Evolutionary conservation across 352 stramenopile species (phyloP).

Genomic region (Pythium pyrilobum): DNA sequence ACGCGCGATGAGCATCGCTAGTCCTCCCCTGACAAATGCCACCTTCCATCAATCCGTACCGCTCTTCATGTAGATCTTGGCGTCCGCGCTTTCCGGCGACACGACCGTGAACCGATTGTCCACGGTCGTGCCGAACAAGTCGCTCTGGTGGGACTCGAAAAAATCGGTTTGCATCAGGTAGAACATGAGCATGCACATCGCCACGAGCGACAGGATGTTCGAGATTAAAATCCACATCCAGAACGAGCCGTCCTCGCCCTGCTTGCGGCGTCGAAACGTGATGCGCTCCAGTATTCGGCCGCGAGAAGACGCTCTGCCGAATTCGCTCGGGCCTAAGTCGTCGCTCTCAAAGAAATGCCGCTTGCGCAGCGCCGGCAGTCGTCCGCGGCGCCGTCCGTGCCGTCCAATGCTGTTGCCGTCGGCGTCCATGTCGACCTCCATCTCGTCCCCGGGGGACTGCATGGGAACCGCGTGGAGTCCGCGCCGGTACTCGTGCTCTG

Average conservation of each 20-base stretch:
- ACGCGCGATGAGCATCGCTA: no score
- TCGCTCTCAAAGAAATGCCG: slow-evolving; percentile 53
- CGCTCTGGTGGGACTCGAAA: slow-evolving; percentile 73
- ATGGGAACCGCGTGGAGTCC: slow-evolving; percentile 58
- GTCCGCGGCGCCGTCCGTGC: slow-evolving; percentile 15
- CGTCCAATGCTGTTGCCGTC: slow-evolving; percentile 4
- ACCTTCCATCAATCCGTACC: slow-evolving; percentile 26
- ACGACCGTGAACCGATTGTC: slow-evolving; percentile 81
- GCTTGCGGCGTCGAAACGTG: slow-evolving; percentile 50
- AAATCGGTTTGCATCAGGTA: slow-evolving; percentile 81
- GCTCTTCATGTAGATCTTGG: slow-evolving; percentile 79
- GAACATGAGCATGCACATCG: slow-evolving; percentile 53
- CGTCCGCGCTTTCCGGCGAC: slow-evolving; percentile 44
- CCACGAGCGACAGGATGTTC: slow-evolving; percentile 61
- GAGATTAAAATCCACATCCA: slow-evolving; percentile 68
- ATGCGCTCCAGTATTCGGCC: slow-evolving; percentile 45
- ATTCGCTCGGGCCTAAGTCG: slow-evolving; percentile 18
- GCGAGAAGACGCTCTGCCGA: slow-evolving; percentile 24
- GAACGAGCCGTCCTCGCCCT: slow-evolving; percentile 49
- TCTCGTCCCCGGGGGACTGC: slow-evolving; percentile 55
- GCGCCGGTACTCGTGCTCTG: slow-evolving; percentile 47
- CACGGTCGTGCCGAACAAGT: slow-evolving; percentile 76
- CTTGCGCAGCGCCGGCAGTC: slow-evolving; percentile 29
- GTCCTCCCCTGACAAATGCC: no score
- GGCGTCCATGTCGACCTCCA: slow-evolving; percentile 28